Conservation (phyloP, 139 green algal species). For the Chlamydomonas applanata region DNA sequence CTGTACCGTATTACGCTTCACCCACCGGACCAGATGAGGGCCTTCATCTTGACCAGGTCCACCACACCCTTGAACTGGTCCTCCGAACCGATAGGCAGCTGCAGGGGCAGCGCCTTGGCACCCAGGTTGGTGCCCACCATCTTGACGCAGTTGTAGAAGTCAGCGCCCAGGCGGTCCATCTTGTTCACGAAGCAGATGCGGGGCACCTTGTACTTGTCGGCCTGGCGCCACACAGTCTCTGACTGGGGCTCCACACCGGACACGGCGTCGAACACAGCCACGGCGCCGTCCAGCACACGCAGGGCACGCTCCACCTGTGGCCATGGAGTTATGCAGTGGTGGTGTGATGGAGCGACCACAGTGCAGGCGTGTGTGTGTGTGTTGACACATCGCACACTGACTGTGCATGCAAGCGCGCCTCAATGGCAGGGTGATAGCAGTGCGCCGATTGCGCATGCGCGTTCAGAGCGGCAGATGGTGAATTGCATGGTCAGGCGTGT, state of each 20-base stretch:
- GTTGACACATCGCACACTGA: no score
- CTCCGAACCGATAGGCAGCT: conserved; percentile 94
- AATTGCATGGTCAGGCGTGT: no score
- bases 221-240: conserved; percentile 98
- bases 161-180: conserved; percentile 98
- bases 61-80: conserved; percentile 91
- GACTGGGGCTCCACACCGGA: conserved; percentile 97
- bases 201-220: conserved; percentile 96
- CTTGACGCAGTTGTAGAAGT: conserved; percentile 91
- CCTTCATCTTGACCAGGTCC: conserved; percentile 98
- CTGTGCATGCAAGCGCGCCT: no score
- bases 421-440: no score
- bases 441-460: no score
- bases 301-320: conserved; percentile 96
- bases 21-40: conserved; percentile 73
- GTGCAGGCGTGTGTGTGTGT: no score
- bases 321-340: background rate
- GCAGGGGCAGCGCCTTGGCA: conserved; percentile 65
- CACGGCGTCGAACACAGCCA: conserved; percentile 95
- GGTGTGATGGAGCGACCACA: no score
- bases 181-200: conserved; percentile 99
- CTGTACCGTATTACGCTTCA: no score
- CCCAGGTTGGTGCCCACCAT: conserved; percentile 91
- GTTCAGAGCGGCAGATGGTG: no score
- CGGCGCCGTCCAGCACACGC: conserved; percentile 96